Evolutionary conservation across 305 asterid species (phyloP), one percentile per base, ranked within the genome.

Genomic region (Fraxinus baroniana): DNA sequence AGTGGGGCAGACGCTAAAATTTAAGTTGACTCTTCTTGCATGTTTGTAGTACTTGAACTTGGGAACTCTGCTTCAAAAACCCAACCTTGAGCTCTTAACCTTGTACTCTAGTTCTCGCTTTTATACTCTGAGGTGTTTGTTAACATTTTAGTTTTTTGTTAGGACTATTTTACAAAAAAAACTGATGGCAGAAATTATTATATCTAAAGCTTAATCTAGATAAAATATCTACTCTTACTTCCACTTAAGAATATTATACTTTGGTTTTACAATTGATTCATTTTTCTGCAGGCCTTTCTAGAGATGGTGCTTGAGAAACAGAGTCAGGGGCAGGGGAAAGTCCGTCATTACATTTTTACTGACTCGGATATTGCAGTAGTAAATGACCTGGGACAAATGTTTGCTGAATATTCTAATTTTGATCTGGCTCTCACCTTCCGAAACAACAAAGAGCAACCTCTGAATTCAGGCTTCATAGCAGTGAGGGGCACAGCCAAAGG

Each of bases 391-490:
- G 93, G 93, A 78, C 86, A 76, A 76, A 86, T 91, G 81, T 95
- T 92, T 85, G 79, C 83, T 1, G 90, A 91, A 39, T 86, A 90
- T 87, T 94, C 95, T 62, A 75, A 86, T 87, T 93, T 92, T 87
- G 93, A 94, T 86, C 81, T 95, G 81, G 97, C 98, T 85, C 93
- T 95, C 83, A 95, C 99, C 86, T 95, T 95, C 87, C 90, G 99
- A 68, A 95, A 95, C 91, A 95, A 95, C 93, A 94, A 95, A 78
- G 93, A 93, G 28, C 98, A 95, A 85, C 97, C 98, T 79, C 87
- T 95, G 46, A 95, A 94, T 90, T 95, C 98, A 26, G 99, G 99
- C 86, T 93, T 95, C 78, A 93, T 95, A 82, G 98, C 97, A 68
- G 94, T 94, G 79, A 89, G 97, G 86, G 98, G 98, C 83, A 93